Evolutionary conservation across 495 filamentous ascomycete genomes (phyloP).

Genomic region (Neurospora sp.): DNA sequence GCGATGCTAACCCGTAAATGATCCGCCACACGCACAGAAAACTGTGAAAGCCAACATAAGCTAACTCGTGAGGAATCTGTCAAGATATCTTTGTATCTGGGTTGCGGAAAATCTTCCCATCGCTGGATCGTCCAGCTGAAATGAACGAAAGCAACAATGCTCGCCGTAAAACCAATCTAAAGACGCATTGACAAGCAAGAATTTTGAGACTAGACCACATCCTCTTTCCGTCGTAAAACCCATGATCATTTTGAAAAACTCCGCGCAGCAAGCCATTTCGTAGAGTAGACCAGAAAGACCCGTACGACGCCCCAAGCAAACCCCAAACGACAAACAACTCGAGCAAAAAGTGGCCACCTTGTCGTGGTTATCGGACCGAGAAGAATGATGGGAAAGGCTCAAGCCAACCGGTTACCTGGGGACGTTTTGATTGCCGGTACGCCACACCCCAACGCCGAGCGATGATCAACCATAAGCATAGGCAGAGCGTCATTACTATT

Average conservation of each 20-base stretch:
- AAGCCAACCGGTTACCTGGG: neutral
- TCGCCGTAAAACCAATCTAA: neutral
- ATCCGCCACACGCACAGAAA: neutral
- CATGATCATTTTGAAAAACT: constrained; percentile 1
- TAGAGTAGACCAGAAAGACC: constrained; percentile 1
- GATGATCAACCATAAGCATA: neutral
- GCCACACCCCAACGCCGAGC: neutral
- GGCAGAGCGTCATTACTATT: neutral
- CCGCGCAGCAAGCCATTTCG: neutral
- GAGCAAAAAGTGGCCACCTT: neutral
- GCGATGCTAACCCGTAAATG: neutral
- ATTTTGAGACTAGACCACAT: neutral
- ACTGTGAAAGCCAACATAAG: neutral
- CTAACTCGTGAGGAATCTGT: neutral
- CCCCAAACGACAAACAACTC: neutral
- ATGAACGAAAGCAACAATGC: neutral
- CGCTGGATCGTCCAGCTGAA: neutral
- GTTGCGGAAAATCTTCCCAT: neutral
- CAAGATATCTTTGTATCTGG: neutral
- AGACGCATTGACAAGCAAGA: neutral
- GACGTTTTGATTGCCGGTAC: neutral
- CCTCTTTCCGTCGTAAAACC: neutral
- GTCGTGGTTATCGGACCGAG: neutral
- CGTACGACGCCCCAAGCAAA: neutral
- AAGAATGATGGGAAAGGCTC: neutral